Evolutionary conservation across 1,284 basidiomycete species (phyloP), one percentile per base, ranked within the genome.

Genomic region (Anthracocystis panici-leucophaei): DNA sequence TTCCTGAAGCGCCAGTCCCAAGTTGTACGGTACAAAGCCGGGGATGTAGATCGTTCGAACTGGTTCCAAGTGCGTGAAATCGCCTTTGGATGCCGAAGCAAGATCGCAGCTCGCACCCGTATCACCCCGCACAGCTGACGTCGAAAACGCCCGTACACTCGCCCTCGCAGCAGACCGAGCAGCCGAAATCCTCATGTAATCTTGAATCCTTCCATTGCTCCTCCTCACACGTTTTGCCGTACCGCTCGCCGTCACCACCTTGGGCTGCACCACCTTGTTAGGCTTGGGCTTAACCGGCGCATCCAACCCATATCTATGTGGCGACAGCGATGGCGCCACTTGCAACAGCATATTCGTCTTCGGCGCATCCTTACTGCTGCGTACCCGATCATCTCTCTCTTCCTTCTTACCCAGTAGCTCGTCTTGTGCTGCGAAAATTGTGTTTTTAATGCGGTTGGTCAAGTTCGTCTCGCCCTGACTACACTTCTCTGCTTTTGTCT

Each of bases 1-100:
- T 42, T 85, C 84, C 38, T 85, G 84, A 2, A 85, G 55, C 0
- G 71, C 65, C 6, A 83, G 68, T 2, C 84, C 84, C 3, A 82
- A 54, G 1, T 48, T 21, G 67, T 85, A 85, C 0, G 84, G 84
- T 1, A 85, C 81, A 29, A 66, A 77, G 12, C 82, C 73, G 9
- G 84, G 84, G 20, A 84, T 65, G 58, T 79, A 73, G 35, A 73
- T 52, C 10, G 57, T 40, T 8, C 66, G 67, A 12, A 79, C 65
- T 2, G 77, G 75, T 5, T 67, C 52, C 6, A 78, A 62, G 6
- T 66, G 57, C 1, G 55, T 44, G 29, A n/a, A 46, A 14, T 76
- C 65, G 21, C 53, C 54, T 20, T 45, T 55, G 20, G 69, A 23
- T 10, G 52, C 59, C 6, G 69, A 45, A 3, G 69, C 64, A 5